Conservation (phyloP, 1,284 basidiomycete genomes). For the Ustilago loliicola region DNA sequence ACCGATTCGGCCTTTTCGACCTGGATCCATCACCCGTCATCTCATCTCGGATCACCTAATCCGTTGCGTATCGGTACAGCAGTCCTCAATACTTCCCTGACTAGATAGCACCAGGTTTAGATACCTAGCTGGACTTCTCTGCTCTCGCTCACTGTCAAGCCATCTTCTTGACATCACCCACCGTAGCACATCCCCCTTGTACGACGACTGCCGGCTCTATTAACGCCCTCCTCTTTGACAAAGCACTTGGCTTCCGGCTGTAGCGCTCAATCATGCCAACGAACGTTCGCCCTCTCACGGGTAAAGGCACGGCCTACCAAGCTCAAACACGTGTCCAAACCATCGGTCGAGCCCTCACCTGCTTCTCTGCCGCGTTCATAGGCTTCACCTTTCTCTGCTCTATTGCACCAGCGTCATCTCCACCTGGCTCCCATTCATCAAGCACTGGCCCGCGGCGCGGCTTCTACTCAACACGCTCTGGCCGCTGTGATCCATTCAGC, state of each 20-base stretch:
- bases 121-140: too few relatives aligned
- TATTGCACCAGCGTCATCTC: slow-evolving; percentile 19
- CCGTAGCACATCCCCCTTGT: neutral
- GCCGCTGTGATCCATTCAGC: slow-evolving; percentile 53
- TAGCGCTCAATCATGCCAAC: slow-evolving; percentile 38
- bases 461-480: slow-evolving; percentile 18
- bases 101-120: too few relatives aligned
- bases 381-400: slow-evolving; percentile 40
- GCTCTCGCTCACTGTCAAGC: too few relatives aligned
- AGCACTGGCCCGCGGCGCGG: slow-evolving; percentile 18
- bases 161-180: too few relatives aligned
- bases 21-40: too few relatives aligned
- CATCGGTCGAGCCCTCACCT: slow-evolving; percentile 29
- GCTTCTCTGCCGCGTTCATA: slow-evolving; percentile 41
- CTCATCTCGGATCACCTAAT: neutral
- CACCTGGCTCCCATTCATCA: neutral
- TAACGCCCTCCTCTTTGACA: neutral
- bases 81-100: too few relatives aligned
- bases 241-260: neutral
- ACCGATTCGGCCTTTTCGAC: too few relatives aligned
- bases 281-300: slow-evolving; percentile 49
- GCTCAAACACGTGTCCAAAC: slow-evolving; percentile 23
- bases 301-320: slow-evolving; percentile 23
- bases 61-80: neutral
- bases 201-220: neutral